Base-by-base conservation (phyloP, 306 rosid genomes). In the Nissolia schottii region DNA sequence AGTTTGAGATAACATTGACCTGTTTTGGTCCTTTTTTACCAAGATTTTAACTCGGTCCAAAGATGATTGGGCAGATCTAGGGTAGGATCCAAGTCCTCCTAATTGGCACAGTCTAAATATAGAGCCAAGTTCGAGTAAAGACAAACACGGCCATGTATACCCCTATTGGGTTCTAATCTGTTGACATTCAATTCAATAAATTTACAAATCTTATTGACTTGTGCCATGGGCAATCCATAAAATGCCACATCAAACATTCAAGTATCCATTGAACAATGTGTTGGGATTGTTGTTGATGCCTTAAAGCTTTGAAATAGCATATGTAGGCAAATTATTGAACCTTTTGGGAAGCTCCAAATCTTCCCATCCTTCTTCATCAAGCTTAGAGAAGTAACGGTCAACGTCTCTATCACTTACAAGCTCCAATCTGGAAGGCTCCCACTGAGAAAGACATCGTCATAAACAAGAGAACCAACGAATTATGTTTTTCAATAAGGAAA, bases 271-370 rank as follows among this genome's bases (percentile, higher is more conserved):
- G 28, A 46, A 72, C 15, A 55, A 0, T 25, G 56, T 60, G 16
- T 34, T 60, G 55, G 55, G 40, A 38, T 19, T 48, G 31, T 3
- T n/a, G n/a, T n/a, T 34, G 51, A 65, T 51, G 45, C 64, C 40
- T 78, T 83, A 94, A 63, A 94, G 91, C 83, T 94, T 94, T 38
- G 97, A 79, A 77, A 87, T 81, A 74, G 89, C 97, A 79, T 45
- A 84, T 37, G 41, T 54, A 31, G 95, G 90, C 81, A 91, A 79
- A 70, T 82, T 83, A 81, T 82, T 73, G 86, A 88, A 67, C 87
- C 95, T 94, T 58, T 79, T 79, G 32, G 96, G 97, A 71, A 94
- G 83, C 81, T 85, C 73, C 67, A 92, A 80, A 51, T 92, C 98
- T 27, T 80, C 76, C 98, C 98, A 92, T 32, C 75, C 89, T 77